These are phyloP conservation scores for Elsinoe ampelina DNA, from an alignment of 2,329 filamentous ascomycete species.

Conservation along the genomic window DNA sequence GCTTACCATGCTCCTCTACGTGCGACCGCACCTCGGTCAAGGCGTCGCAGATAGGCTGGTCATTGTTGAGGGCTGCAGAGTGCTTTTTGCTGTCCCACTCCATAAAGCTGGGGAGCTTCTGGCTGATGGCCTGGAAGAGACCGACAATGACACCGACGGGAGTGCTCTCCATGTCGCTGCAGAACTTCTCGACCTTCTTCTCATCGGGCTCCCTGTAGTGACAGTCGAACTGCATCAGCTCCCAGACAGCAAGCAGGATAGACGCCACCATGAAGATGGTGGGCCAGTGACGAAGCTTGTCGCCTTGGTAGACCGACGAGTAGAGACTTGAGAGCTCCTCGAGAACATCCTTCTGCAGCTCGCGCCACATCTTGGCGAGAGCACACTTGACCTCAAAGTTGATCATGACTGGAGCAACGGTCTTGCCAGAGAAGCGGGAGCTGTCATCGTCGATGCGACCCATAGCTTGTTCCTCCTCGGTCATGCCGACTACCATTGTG, in stretches of 20 bases:
- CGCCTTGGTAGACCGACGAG: slow-evolving; percentile 95
- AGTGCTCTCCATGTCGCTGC: slow-evolving; percentile 89
- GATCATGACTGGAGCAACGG: slow-evolving; percentile 93
- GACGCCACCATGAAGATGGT: slow-evolving; percentile 97
- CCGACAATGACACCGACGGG: slow-evolving; percentile 94
- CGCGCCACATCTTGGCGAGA: slow-evolving; percentile 95
- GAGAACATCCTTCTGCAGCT: slow-evolving; percentile 89
- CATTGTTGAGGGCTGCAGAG: slow-evolving; percentile 82
- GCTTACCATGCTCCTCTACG: slow-evolving; percentile 86
- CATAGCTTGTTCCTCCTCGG: slow-evolving; percentile 65
- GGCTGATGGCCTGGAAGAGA: slow-evolving; percentile 93
- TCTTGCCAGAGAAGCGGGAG: slow-evolving; percentile 83
- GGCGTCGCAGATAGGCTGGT: slow-evolving; percentile 82
- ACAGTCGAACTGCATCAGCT: slow-evolving; percentile 98
- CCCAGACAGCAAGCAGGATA: slow-evolving; percentile 89
- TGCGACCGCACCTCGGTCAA: slow-evolving; percentile 93
- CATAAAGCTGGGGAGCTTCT: slow-evolving; percentile 83
- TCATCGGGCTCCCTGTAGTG: slow-evolving; percentile 87
- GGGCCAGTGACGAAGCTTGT: slow-evolving; percentile 97
- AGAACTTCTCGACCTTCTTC: slow-evolving; percentile 83
- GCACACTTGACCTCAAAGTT: slow-evolving; percentile 99
- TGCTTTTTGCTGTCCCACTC: slow-evolving; percentile 94
- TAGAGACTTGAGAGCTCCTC: slow-evolving; percentile 88
- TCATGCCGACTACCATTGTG: slow-evolving; percentile 84
- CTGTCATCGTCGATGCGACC: slow-evolving; percentile 79